Evolutionary conservation across 1,284 basidiomycete genomes (phyloP).

Genomic region (Kalmanozyma brasiliensis): DNA sequence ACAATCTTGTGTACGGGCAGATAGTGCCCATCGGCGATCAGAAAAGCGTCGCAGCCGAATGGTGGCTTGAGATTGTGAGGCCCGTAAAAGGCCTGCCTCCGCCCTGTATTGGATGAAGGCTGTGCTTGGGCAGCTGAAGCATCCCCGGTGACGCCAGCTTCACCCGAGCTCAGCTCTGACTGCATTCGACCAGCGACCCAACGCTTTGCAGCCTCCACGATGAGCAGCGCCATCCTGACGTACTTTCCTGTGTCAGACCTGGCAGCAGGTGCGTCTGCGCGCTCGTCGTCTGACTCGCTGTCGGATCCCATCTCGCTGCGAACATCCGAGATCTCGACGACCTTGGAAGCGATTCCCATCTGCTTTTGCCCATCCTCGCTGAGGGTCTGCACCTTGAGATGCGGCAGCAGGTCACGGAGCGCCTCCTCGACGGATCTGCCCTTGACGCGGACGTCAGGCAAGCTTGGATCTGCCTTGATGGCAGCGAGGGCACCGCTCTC

Average conservation of each 20-base stretch:
- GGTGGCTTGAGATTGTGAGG: slow-evolving; percentile 47
- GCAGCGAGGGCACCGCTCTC: slow-evolving; percentile 90
- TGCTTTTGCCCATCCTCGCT: slow-evolving; percentile 32
- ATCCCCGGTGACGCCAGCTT: background rate
- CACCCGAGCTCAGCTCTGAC: slow-evolving; percentile 51
- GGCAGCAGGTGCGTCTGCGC: background rate
- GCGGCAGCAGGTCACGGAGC: slow-evolving; percentile 69
- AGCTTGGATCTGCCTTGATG: slow-evolving; percentile 78
- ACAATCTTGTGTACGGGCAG: slow-evolving; percentile 78
- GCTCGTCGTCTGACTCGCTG: slow-evolving; percentile 64
- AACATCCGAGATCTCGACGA: slow-evolving; percentile 40
- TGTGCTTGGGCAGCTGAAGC: background rate
- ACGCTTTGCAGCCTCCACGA: slow-evolving; percentile 70
- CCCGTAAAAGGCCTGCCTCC: slow-evolving; percentile 39
- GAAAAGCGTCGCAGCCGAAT: slow-evolving; percentile 75
- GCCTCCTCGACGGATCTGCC: slow-evolving; percentile 78
- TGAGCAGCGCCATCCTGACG: slow-evolving; percentile 54
- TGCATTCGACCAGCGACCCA: slow-evolving; percentile 67
- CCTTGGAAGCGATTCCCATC: slow-evolving; percentile 49
- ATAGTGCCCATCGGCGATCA: slow-evolving; percentile 69
- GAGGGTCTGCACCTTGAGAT: slow-evolving; percentile 53
- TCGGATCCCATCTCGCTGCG: slow-evolving; percentile 67
- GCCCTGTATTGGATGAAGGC: slow-evolving; percentile 1
- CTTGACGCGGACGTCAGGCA: slow-evolving; percentile 73
- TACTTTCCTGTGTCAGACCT: slow-evolving; percentile 27